Percentiles rank a stretch among this genome's conserved stretches.
These are phyloP conservation scores for Neurospora discreta DNA, from an alignment of 495 filamentous ascomycete species.

Conservation along the genomic window DNA sequence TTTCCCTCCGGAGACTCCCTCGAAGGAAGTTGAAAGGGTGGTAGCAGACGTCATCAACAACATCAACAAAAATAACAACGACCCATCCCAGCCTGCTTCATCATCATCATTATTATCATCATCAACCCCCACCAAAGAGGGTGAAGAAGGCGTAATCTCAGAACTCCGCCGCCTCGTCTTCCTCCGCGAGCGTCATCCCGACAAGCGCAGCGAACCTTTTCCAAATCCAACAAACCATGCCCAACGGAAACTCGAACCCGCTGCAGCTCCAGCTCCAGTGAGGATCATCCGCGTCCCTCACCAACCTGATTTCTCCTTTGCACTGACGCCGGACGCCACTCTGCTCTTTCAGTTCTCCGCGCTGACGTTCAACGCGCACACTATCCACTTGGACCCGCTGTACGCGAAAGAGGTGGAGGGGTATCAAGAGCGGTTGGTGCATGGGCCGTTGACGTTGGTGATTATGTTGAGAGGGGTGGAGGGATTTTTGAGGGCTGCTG, in stretches of 20 bases:
- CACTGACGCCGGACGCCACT: slow-evolving; percentile 47
- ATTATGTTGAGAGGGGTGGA: slow-evolving; percentile 58
- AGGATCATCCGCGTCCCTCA: slow-evolving; percentile 8
- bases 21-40: background rate
- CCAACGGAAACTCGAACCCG: background rate
- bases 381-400: slow-evolving; percentile 67
- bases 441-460: slow-evolving; percentile 72
- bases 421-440: slow-evolving; percentile 63
- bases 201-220: background rate
- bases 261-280: background rate
- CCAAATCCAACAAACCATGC: background rate
- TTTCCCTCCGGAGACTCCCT: background rate
- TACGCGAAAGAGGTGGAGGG: slow-evolving; percentile 65
- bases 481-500: background rate
- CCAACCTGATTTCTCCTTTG: slow-evolving; percentile 47
- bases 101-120: no score
- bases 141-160: background rate
- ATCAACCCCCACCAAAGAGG: no score
- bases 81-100: no score
- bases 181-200: background rate
- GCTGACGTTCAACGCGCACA: slow-evolving; percentile 76
- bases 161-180: background rate
- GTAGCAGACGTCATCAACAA: background rate
- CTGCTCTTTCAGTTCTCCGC: slow-evolving; percentile 80
- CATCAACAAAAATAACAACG: no score